Evolutionary conservation across 768 basidiomycete genomes (phyloP), one percentile per base, ranked within the genome.

Genomic region (Termitomyces sp.): DNA sequence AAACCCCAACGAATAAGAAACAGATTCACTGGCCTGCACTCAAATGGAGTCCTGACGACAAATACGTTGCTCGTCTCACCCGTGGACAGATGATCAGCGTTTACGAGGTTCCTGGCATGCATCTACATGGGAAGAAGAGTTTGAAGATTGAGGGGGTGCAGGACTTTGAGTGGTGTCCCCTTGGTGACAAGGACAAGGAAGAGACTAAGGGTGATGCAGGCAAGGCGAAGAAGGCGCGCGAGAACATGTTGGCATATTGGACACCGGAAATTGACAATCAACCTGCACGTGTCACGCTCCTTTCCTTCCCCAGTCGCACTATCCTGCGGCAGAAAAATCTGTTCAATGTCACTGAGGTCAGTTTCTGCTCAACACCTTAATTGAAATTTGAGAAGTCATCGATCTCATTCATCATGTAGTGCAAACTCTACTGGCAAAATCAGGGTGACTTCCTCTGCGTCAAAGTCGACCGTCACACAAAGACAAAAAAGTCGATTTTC

Each of bases 91-190:
- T 94, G 79, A 98, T 99, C 77, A 94, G 93, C 68, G 90, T 98
- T 42, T 94, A 98, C 73, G 96, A 98, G 74, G 85, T 96, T 60
- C 97, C 97, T 9, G 83, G 86, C 59, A 96, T 99, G 94, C 86
- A 87, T 69, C 81, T 99, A 58, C 86, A 98, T 61, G 96, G 92
- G 67, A 98, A 96, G 79, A 99, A 98, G 79, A 92, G 90, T 67
- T 77, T 98, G 73, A 99, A 98, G 78, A 92, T 98, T 50, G 96
- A 98, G 66, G 96, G 96, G 25, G 95, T 99, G 48, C 81, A 93
- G 66, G 96, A 98, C 76, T 98, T 98, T 73, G 97, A 98, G 76
- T 99, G 97, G 97, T 94, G 93, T 67, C 97, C 97, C 40, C 84
- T 87, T 54, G 89, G 92, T 56, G 96, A 97, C 67, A 90, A 86